These are phyloP conservation scores for Psilocybe azurescens DNA, from an alignment of 768 basidiomycete species.

Conservation along the genomic window DNA sequence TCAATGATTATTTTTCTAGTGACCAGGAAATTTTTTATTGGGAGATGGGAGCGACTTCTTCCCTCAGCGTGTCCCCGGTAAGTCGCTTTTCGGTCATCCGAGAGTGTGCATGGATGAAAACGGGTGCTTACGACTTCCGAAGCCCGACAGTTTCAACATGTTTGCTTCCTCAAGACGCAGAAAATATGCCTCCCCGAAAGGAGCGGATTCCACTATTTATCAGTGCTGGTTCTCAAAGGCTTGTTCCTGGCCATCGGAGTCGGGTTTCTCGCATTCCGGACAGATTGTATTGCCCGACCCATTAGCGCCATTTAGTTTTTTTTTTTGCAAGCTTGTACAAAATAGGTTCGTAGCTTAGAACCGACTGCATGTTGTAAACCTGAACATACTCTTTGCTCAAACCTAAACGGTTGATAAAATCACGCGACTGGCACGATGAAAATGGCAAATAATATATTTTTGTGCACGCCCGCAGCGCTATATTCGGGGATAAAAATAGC, in stretches of 20 bases:
- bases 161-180: not conserved
- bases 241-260: not conserved
- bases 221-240: not conserved
- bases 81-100: not conserved
- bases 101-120: too few species aligned
- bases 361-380: too few species aligned
- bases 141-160: not conserved
- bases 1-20: conserved; percentile 36
- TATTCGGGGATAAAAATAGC: conserved; percentile 3
- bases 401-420: too few species aligned
- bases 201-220: not conserved
- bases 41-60: conserved; percentile 7
- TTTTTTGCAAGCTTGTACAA: too few species aligned
- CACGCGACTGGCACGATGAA: too few species aligned
- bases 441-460: too few species aligned
- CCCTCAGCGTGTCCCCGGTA: conserved; percentile 3
- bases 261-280: conserved; percentile 18
- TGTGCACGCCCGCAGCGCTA: not conserved
- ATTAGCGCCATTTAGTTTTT: not conserved
- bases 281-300: conserved; percentile 4
- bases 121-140: too few species aligned
- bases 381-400: too few species aligned
- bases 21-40: conserved; percentile 28
- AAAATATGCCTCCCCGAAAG: not conserved
- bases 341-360: too few species aligned